These are phyloP conservation scores for Curvularia verruculosa DNA, from an alignment of 2,329 filamentous ascomycete species.

Conservation along the genomic window DNA sequence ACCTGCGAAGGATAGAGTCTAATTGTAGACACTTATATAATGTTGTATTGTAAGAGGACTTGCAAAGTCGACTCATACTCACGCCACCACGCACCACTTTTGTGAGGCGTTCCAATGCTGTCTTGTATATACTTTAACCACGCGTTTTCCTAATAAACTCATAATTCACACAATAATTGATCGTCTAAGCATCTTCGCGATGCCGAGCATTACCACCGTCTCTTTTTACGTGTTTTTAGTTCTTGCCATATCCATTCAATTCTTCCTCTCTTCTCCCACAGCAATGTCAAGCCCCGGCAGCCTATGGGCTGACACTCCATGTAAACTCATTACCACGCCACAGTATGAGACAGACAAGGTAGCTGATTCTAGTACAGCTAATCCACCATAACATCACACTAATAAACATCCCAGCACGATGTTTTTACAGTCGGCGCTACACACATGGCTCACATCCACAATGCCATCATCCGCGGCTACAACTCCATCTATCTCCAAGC, in stretches of 20 bases:
- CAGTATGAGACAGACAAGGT: constrained; percentile 42
- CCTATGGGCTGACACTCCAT: constrained; percentile 43
- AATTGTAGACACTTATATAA: no score
- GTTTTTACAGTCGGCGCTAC: constrained; percentile 45
- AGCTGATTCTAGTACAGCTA: neutral
- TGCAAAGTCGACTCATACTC: constrained; percentile 17
- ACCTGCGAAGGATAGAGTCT: neutral
- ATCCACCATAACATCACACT: neutral
- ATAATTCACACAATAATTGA: neutral
- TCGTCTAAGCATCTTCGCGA: neutral
- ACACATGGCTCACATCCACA: constrained; percentile 51
- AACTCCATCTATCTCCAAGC: constrained; percentile 52
- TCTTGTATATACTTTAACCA: neutral
- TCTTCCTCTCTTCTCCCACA: constrained; percentile 7
- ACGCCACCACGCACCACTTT: constrained; percentile 26
- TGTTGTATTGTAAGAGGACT: neutral
- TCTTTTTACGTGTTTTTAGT: constrained; percentile 12
- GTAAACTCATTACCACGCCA: constrained; percentile 36
- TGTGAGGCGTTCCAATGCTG: constrained; percentile 10
- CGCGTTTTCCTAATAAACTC: neutral
- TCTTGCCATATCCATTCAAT: constrained; percentile 12
- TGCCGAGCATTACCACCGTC: constrained; percentile 16
- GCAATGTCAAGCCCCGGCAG: constrained; percentile 13
- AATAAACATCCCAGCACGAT: constrained; percentile 27
- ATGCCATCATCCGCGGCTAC: constrained; percentile 49